These are phyloP conservation scores for Lentinula lateritia DNA, from an alignment of 768 basidiomycete species.

Conservation along the genomic window DNA sequence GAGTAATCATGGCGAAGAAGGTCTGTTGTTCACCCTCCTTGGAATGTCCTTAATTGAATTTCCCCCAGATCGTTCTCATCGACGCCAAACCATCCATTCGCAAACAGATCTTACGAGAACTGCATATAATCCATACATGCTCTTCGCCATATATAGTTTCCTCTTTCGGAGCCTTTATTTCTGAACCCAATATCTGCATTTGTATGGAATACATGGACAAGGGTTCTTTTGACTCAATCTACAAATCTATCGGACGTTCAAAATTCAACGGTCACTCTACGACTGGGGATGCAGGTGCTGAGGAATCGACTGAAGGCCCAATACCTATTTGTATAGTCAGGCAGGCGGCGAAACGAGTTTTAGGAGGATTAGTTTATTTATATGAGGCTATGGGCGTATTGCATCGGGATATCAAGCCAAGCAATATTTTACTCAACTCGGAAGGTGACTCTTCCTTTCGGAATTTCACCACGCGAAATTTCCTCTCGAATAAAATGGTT, in stretches of 20 bases:
- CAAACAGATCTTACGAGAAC: conserved; percentile 95
- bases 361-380: conserved; percentile 92
- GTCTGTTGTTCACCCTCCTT: conserved; percentile 27
- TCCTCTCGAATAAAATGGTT: background rate
- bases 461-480: background rate
- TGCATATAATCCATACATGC: conserved; percentile 99
- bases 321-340: conserved; percentile 91
- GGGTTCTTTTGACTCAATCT: conserved; percentile 89
- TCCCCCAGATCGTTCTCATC: conserved; percentile 79
- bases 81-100: conserved; percentile 94
- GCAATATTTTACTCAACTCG: conserved; percentile 94
- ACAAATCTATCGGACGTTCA: conserved; percentile 60
- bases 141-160: conserved; percentile 91
- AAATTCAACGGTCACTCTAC: background rate
- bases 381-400: conserved; percentile 98
- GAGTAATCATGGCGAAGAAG: conserved; percentile 97
- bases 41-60: background rate
- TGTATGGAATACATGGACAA: conserved; percentile 98
- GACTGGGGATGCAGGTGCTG: background rate
- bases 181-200: conserved; percentile 97
- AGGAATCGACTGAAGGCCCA: conserved; percentile 47
- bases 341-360: conserved; percentile 86
- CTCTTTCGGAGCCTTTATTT: conserved; percentile 94
- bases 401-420: conserved; percentile 70
- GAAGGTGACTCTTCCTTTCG: conserved; percentile 49